Base-by-base conservation (phyloP, 257 asterid species). In the Scutellaria baicalensis region DNA sequence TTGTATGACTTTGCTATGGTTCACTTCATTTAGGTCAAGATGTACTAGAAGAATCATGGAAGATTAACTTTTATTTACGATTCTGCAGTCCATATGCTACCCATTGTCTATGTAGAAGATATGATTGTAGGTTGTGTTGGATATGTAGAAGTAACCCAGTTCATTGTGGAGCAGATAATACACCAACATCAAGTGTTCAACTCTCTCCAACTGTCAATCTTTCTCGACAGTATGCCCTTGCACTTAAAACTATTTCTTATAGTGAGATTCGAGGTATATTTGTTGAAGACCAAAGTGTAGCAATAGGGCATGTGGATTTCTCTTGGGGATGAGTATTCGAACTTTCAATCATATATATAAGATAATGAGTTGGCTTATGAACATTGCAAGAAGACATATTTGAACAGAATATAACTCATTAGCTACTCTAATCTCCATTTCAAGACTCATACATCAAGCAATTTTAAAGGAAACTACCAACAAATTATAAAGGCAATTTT, bases 131-230 rank as follows among this genome's bases (percentile, higher is more conserved):
- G 66, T 70, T 67, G 50, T 40, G 40, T 64, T 69, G 74, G 69
- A 66, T 49, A 20, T 58, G 45, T 64, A 8, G 18, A 52, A 51
- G 57, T 75, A 43, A 50, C 85, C 64, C 84, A 82, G 90, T 82
- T 52, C 73, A 59, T 68, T 79, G 78, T 44, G 77, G 76, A 2
- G 77, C 77, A 1, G 93, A 84, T 43, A 79, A 64, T 60, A 79
- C 95, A 13, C 80, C 91, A 5, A 61, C 77, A 9, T 87, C 98
- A 14, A 88, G 92, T 71, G 77, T 74, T 63, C 89, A 79, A n/a
- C 83, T 80, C 73, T 87, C 98, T 65, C 94, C 98, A 21, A 88
- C 97, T 3, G 88, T 87, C 59, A 87, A 89, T 79, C 92, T 91
- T 39, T 74, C 84, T 68, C 81, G 76, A 31, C 96, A 91, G 76